Evolutionary conservation across 2,329 filamentous ascomycete species (phyloP).

Genomic region (Diaporthe sp.): DNA sequence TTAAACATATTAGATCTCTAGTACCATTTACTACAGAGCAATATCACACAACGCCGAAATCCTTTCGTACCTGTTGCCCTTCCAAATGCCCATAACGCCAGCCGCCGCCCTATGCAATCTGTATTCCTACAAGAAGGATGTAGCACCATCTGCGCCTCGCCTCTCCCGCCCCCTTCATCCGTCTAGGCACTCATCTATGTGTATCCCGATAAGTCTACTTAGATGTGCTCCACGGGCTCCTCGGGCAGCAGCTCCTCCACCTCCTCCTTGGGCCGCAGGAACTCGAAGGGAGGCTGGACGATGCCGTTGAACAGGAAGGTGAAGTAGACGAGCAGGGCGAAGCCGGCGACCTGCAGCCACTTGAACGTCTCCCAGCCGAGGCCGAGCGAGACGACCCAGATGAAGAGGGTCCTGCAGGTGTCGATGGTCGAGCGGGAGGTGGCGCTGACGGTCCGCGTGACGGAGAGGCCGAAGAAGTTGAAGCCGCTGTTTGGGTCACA

Average conservation of each 20-base stretch:
- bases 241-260: conserved; percentile 80
- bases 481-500: conserved; percentile 76
- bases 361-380: conserved; percentile 98
- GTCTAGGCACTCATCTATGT: neutral
- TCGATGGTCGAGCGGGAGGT: conserved; percentile 97
- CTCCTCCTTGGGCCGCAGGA: conserved; percentile 68
- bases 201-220: neutral
- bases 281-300: conserved; percentile 83
- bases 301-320: conserved; percentile 98
- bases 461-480: conserved; percentile 97
- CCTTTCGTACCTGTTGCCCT: neutral
- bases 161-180: neutral
- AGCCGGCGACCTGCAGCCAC: conserved; percentile 93
- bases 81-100: conserved; percentile 31
- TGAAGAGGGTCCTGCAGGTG: conserved; percentile 96
- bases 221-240: conserved; percentile 82
- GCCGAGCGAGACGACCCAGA: conserved; percentile 94
- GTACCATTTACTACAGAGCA: neutral
- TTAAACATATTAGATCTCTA: neutral
- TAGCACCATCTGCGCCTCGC: neutral
- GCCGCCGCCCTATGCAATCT: conserved; percentile 26
- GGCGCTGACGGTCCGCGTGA: conserved; percentile 89
- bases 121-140: neutral
- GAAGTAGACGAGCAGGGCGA: conserved; percentile 91
- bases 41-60: conserved; percentile 1